Evolutionary conservation across 202 grass and related monocot species (phyloP), one percentile per base, ranked within the genome.

Genomic region (Panicum virgatum): DNA sequence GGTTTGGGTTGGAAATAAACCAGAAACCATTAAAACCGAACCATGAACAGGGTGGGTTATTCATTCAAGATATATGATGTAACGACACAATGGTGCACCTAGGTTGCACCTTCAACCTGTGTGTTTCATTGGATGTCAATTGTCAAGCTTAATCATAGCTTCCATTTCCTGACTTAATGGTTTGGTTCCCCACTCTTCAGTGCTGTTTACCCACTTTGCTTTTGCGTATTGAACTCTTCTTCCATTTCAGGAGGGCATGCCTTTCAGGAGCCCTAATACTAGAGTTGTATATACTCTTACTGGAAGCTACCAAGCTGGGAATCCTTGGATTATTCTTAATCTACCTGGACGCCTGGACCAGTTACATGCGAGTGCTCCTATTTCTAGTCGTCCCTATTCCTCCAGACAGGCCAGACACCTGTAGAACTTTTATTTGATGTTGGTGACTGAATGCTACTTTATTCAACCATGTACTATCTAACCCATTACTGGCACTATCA

Each of bases 111-210:
- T 53, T 43, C 4, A 63, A n/a, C 37, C 47, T 84, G 1, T 12
- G 7, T 3, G 20, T 13, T 84, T 80, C 9, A 15, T 56, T 81
- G 44, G 20, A 34, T 71, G 30, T 39, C 67, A 79, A 25, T 51
- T 79, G 25, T 72, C 69, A 40, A 38, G 40, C 40, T 47, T 78
- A 42, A 42, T 14, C 22, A 30, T 65, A n/a, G 27, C 15, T 26
- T 74, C 27, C 20, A 58, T 7, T 30, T 47, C 73, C 58, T 73
- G 57, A 64, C 13, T 65, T 26, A 1, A 47, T 63, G 32, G 7
- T 20, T 58, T 37, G 52, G 42, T 73, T 72, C 61, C 64, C 29
- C 50, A 58, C 62, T 76, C 19, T 63, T 43, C 32, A 62, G 75
- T 75, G 42, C 16, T 80, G 13, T 75, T 53, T 62, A 43, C 29